phyloP scores from a whole-genome alignment of 495 filamentous ascomycete species.

The Penicillium daleae region DNA sequence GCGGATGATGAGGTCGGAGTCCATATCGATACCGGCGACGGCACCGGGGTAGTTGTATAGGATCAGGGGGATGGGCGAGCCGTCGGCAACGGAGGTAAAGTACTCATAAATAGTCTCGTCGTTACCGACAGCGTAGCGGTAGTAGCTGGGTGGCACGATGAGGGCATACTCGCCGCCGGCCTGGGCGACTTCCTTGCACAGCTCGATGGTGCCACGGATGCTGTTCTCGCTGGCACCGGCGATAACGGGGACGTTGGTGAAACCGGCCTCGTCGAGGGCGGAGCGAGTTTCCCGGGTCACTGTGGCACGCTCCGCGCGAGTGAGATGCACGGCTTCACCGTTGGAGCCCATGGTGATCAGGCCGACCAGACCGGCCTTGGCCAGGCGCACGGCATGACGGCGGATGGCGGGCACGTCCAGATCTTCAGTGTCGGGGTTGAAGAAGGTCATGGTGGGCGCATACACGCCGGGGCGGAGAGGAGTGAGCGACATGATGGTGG shows the following conservation, averaged over 20 bases:
- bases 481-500: slow-evolving; percentile 45
- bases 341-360: slow-evolving; percentile 91
- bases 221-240: slow-evolving; percentile 79
- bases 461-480: slow-evolving; percentile 85
- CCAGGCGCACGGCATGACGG: slow-evolving; percentile 79
- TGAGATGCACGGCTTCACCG: slow-evolving; percentile 84
- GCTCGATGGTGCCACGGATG: slow-evolving; percentile 74
- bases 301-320: slow-evolving; percentile 70
- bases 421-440: slow-evolving; percentile 78
- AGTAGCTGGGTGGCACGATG: slow-evolving; percentile 82
- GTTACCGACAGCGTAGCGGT: slow-evolving; percentile 72
- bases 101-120: slow-evolving; percentile 77
- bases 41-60: slow-evolving; percentile 93
- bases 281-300: slow-evolving; percentile 80
- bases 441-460: slow-evolving; percentile 90
- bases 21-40: slow-evolving; percentile 90
- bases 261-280: slow-evolving; percentile 81
- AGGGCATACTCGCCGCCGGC: slow-evolving; percentile 80
- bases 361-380: slow-evolving; percentile 76
- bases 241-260: slow-evolving; percentile 75
- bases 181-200: slow-evolving; percentile 67
- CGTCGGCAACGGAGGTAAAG: slow-evolving; percentile 76
- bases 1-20: slow-evolving; percentile 82
- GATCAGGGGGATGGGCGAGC: slow-evolving; percentile 74
- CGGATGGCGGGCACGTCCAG: slow-evolving; percentile 80